These are phyloP conservation scores for Geranomyces michiganensis DNA, from an alignment of 192 early-diverging fungal species.

Conservation along the genomic window DNA sequence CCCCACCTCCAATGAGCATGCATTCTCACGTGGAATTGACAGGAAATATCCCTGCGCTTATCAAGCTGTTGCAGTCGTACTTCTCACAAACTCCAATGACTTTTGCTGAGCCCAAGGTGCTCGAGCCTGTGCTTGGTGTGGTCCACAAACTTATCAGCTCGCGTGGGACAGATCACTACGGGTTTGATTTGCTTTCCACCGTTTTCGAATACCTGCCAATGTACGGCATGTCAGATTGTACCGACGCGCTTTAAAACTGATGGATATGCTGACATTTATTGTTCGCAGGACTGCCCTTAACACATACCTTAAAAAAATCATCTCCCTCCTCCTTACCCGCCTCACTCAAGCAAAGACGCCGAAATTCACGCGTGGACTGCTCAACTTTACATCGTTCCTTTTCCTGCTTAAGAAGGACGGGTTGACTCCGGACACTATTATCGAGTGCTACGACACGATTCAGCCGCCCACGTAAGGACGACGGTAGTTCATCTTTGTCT, in stretches of 20 bases:
- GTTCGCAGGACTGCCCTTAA: constrained; percentile 30
- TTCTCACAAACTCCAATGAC: constrained; percentile 71
- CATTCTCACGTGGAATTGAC: not conserved
- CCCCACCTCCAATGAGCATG: not conserved
- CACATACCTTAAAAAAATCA: constrained; percentile 61
- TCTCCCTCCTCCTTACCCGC: constrained; percentile 61
- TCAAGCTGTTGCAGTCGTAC: constrained; percentile 85
- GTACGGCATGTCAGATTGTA: no score
- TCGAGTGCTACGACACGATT: constrained; percentile 61
- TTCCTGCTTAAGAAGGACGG: constrained; percentile 66
- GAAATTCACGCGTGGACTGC: constrained; percentile 66
- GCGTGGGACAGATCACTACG: constrained; percentile 82
- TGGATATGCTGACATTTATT: no score
- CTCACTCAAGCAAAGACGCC: constrained; percentile 60
- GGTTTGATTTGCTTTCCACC: constrained; percentile 77
- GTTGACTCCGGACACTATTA: constrained; percentile 61
- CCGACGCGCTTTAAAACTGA: no score
- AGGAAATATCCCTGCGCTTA: constrained; percentile 94
- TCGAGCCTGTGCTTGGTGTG: constrained; percentile 88
- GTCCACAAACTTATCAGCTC: constrained; percentile 90
- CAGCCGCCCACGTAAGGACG: constrained; percentile 56
- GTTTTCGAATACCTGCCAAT: constrained; percentile 79
- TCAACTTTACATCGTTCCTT: constrained; percentile 68
- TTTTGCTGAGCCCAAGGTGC: constrained; percentile 69
- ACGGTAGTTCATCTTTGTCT: not conserved